Conservation (phyloP, 441 rosid species). For the Erysimum cheiri region DNA sequence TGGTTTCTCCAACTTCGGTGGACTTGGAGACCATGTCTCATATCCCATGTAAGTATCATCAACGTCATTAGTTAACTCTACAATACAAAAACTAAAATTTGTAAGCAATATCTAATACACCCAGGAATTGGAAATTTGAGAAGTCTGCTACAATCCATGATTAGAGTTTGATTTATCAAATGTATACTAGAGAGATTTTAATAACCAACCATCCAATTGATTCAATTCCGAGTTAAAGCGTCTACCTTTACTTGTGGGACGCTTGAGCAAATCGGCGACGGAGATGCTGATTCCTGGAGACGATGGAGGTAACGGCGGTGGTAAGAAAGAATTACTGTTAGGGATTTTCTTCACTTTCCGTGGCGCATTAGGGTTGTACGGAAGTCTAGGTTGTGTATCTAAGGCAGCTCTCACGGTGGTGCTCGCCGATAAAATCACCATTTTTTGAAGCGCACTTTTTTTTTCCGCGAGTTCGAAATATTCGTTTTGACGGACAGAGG, state of each 20-base stretch:
- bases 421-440: slow-evolving; percentile 48
- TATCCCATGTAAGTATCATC: slow-evolving; percentile 75
- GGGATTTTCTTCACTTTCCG: slow-evolving; percentile 40
- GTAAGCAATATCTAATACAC: slow-evolving; percentile 1
- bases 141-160: slow-evolving; percentile 3
- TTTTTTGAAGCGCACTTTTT: not conserved
- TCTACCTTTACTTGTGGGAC: slow-evolving; percentile 40
- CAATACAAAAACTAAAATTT: slow-evolving; percentile 10
- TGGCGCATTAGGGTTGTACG: slow-evolving; percentile 46
- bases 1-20: slow-evolving; percentile 88
- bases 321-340: slow-evolving; percentile 32
- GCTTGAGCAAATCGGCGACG: slow-evolving; percentile 45
- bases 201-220: not conserved
- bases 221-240: not conserved
- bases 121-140: not conserved
- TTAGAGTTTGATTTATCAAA: not conserved
- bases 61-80: slow-evolving; percentile 41
- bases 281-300: slow-evolving; percentile 41
- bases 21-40: slow-evolving; percentile 75
- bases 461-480: not conserved
- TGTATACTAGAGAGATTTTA: not conserved
- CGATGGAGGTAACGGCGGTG: slow-evolving; percentile 29
- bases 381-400: slow-evolving; percentile 44
- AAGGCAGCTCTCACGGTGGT: slow-evolving; percentile 44
- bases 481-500: not conserved